These are phyloP conservation scores for Anisodus tanguticus DNA, from an alignment of 257 asterid species.

Conservation along the genomic window DNA sequence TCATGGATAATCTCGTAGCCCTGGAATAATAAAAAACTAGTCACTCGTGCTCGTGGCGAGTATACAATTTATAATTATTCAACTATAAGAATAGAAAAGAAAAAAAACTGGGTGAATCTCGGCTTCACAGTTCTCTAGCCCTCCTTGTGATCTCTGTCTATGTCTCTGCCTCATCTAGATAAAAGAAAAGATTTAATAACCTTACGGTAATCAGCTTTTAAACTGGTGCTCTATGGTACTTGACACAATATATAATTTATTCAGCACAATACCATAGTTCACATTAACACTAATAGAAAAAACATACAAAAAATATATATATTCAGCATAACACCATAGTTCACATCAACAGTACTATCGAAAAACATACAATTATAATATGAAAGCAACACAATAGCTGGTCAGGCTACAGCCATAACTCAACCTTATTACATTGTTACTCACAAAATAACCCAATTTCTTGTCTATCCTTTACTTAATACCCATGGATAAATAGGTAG, in stretches of 20 bases:
- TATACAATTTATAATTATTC: no score
- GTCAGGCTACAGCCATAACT: neutral
- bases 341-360: neutral
- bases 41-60: no score
- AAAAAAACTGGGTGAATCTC: no score
- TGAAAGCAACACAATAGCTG: neutral
- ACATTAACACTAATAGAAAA: neutral
- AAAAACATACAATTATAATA: neutral
- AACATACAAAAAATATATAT: neutral
- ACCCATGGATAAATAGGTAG: neutral
- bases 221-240: neutral
- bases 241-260: neutral
- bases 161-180: neutral
- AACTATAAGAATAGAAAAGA: no score
- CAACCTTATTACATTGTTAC: neutral
- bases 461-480: neutral
- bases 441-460: neutral
- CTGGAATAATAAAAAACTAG: no score
- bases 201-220: neutral
- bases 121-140: no score
- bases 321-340: neutral
- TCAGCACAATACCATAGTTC: neutral
- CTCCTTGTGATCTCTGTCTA: no score
- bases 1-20: no score
- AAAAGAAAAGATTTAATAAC: neutral